Conservation (phyloP, 441 rosid species). For the Brassica hybrid region DNA sequence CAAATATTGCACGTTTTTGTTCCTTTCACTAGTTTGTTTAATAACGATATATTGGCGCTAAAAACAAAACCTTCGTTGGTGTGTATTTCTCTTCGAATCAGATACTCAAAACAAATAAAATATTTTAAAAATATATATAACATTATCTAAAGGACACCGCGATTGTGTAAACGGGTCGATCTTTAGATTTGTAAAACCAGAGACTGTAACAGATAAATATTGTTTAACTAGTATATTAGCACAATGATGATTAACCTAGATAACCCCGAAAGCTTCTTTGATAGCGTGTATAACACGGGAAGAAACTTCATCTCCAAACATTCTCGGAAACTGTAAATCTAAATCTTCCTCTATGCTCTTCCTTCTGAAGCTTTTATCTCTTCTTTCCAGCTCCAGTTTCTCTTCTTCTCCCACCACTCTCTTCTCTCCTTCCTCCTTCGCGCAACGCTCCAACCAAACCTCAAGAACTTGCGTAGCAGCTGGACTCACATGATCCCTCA, state of each 20-base stretch:
- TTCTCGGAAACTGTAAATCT: conserved; percentile 66
- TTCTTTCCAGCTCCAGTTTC: conserved; percentile 48
- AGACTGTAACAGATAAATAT: background rate
- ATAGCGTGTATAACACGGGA: conserved; percentile 58
- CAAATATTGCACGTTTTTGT: conserved; percentile 26
- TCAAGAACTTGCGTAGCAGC: conserved; percentile 61
- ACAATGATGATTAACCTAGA: conserved; percentile 4
- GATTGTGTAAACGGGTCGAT: background rate
- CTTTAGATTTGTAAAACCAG: background rate
- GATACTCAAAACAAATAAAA: background rate
- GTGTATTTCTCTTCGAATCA: background rate
- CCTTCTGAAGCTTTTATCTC: conserved; percentile 61
- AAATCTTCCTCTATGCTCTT: conserved; percentile 78
- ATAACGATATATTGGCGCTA: conserved; percentile 22
- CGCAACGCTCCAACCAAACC: conserved; percentile 76
- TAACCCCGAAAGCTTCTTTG: conserved; percentile 47
- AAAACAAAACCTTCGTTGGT: conserved; percentile 6
- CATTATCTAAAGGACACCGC: background rate
- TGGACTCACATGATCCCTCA: conserved; percentile 52
- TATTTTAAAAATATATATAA: background rate
- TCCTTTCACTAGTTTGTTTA: background rate
- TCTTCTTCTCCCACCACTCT: conserved; percentile 58
- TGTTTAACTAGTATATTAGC: background rate
- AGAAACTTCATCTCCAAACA: conserved; percentile 71
- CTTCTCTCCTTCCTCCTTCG: conserved; percentile 49